A percentile compares a stretch with the other conserved stretches of the same genome.
Evolutionary conservation across 257 asterid species (phyloP).

Genomic region (Rhazya stricta): DNA sequence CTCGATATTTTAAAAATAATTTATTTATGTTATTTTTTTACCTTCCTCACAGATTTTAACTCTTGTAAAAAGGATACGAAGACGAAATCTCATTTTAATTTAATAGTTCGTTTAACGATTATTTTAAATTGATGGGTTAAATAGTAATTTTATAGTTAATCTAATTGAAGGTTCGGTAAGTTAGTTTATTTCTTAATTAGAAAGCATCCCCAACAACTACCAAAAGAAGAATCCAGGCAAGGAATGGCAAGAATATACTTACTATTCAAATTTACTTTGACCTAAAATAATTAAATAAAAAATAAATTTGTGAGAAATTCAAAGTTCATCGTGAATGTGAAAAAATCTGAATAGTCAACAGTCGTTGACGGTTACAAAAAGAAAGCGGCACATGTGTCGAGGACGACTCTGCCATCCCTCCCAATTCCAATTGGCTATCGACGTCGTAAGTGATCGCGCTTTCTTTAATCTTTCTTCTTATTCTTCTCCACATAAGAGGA

Average conservation of each 20-base stretch:
- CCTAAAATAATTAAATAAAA: background rate
- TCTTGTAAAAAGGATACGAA: no score
- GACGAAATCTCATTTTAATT: no score
- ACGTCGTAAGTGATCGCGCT: background rate
- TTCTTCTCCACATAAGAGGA: background rate
- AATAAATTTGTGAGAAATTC: background rate
- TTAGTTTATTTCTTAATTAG: background rate
- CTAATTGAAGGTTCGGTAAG: background rate
- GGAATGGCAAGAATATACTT: background rate
- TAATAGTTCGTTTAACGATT: no score
- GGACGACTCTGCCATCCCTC: slow-evolving; percentile 10
- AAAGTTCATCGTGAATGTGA: background rate
- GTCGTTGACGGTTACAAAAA: slow-evolving; percentile 42
- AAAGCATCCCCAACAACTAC: background rate
- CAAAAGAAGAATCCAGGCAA: background rate
- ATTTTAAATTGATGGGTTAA: no score
- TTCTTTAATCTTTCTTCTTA: background rate
- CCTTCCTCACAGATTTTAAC: no score
- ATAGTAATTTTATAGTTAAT: background rate
- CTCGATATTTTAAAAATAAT: no score
- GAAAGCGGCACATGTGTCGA: slow-evolving; percentile 30
- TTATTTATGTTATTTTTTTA: no score
- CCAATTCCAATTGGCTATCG: no score
- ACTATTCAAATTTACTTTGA: slow-evolving; percentile 16
- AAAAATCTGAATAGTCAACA: background rate